phyloP scores from a whole-genome alignment of 176 grass and related monocot genomes.

The Ampelocalamus luodianensis region DNA sequence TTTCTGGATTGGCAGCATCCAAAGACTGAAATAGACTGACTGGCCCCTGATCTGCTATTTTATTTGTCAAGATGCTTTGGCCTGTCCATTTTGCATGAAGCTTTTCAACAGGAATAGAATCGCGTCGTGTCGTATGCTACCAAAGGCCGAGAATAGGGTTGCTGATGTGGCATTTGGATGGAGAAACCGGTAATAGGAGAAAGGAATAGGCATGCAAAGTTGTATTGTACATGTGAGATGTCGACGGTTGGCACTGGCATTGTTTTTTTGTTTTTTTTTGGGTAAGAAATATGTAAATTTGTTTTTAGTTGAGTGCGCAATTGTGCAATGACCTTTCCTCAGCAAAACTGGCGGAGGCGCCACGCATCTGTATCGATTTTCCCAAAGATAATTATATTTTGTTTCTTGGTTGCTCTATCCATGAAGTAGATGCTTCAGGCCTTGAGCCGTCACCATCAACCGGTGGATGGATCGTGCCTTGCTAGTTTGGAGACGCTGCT shows the following conservation, averaged over 20 bases:
- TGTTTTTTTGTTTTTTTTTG: not conserved
- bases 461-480: not conserved
- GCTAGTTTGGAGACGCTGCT: no score
- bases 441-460: not conserved
- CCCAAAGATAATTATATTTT: not conserved
- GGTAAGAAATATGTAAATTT: conserved; percentile 2
- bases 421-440: not conserved
- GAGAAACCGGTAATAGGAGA: conserved; percentile 21
- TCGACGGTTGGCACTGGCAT: not conserved
- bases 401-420: not conserved
- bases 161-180: conserved; percentile 23
- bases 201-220: conserved; percentile 9
- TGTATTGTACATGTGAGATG: conserved; percentile 18
- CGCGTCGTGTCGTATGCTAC: not conserved
- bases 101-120: not conserved
- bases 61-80: not conserved
- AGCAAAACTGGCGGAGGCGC: not conserved
- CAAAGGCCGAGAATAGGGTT: conserved; percentile 16
- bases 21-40: not conserved
- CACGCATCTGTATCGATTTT: not conserved
- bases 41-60: not conserved
- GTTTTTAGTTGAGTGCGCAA: not conserved
- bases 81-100: conserved; percentile 26
- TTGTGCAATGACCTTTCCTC: not conserved
- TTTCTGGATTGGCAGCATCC: not conserved